Percentiles rank a stretch among this genome's conserved stretches.
Evolutionary conservation across 2,329 filamentous ascomycete species (phyloP).

Genomic region (Catunica adiposa): DNA sequence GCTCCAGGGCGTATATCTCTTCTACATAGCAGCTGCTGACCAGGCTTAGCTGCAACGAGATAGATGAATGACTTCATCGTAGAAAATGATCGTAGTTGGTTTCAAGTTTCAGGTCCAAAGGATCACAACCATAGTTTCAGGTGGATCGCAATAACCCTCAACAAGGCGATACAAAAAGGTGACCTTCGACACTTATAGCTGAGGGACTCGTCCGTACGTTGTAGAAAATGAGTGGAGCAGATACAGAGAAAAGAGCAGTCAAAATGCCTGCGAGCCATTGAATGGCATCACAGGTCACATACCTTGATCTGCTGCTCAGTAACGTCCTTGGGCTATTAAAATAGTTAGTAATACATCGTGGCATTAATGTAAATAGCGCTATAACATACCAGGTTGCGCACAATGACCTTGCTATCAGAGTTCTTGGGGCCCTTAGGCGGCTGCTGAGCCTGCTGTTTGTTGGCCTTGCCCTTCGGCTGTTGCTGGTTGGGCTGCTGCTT

Average conservation of each 20-base stretch:
- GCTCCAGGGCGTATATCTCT: conserved; percentile 3
- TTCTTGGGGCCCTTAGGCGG: conserved; percentile 43
- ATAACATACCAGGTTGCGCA: conserved; percentile 82
- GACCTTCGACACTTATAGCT: neutral
- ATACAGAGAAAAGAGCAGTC: conserved; percentile 14
- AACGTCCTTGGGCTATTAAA: conserved; percentile 72
- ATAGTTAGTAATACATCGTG: conserved; percentile 28
- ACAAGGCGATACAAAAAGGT: neutral
- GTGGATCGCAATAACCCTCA: neutral
- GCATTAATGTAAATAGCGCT: neutral
- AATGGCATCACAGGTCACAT: conserved; percentile 71
- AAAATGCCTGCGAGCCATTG: conserved; percentile 14
- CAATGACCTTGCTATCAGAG: conserved; percentile 88
- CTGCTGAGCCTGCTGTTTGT: conserved; percentile 26
- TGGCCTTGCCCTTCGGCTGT: conserved; percentile 26
- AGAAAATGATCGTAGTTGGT: neutral
- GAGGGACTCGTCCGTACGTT: conserved; percentile 12
- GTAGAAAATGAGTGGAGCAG: conserved; percentile 9
- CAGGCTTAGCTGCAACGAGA: conserved; percentile 11
- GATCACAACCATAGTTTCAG: conserved; percentile 1
- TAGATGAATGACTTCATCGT: neutral
- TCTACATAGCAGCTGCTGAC: conserved; percentile 13
- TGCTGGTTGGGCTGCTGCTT: conserved; percentile 27
- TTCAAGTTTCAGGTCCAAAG: neutral
- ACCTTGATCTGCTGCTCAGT: conserved; percentile 98